A percentile compares a stretch with the other conserved stretches of the same genome.
These are phyloP conservation scores for Thelephora ganbajun DNA, from an alignment of 768 basidiomycete species.

Conservation along the genomic window DNA sequence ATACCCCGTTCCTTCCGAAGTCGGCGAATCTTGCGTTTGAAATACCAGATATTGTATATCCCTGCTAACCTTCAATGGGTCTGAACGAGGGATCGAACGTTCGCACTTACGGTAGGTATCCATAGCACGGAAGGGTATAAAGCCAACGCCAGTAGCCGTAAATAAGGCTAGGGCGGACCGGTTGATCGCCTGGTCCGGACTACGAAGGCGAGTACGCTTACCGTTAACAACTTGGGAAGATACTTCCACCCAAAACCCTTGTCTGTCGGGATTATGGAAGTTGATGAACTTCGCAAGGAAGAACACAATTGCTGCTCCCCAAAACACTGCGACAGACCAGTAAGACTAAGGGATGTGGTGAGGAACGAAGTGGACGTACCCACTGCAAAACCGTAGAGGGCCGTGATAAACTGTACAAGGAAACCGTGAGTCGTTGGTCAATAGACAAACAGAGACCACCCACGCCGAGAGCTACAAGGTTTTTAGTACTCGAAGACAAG, in stretches of 20 bases:
- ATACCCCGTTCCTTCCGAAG: slow-evolving; percentile 50
- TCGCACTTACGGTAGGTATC: slow-evolving; percentile 53
- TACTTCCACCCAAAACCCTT: slow-evolving; percentile 76
- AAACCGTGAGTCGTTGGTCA: neutral
- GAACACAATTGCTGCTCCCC: slow-evolving; percentile 75
- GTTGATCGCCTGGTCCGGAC: neutral
- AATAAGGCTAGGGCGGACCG: slow-evolving; percentile 40
- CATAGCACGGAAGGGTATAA: slow-evolving; percentile 61
- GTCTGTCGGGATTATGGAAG: slow-evolving; percentile 48
- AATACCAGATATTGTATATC: slow-evolving; percentile 59
- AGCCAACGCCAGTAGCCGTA: slow-evolving; percentile 65
- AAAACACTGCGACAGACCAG: slow-evolving; percentile 41
- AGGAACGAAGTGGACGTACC: slow-evolving; percentile 25
- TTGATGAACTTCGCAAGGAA: slow-evolving; percentile 59
- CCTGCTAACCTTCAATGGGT: slow-evolving; percentile 26
- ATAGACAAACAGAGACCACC: slow-evolving; percentile 13
- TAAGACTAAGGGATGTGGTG: neutral
- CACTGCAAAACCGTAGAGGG: slow-evolving; percentile 65
- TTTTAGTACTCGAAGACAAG: neutral
- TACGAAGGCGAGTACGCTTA: slow-evolving; percentile 11
- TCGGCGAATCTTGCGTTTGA: slow-evolving; percentile 44
- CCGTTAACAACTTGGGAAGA: slow-evolving; percentile 68
- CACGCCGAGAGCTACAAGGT: slow-evolving; percentile 48
- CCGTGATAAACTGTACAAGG: slow-evolving; percentile 35
- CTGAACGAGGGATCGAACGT: neutral